Evolutionary conservation across 495 filamentous ascomycete species (phyloP).

Genomic region (Penicillium steckii): DNA sequence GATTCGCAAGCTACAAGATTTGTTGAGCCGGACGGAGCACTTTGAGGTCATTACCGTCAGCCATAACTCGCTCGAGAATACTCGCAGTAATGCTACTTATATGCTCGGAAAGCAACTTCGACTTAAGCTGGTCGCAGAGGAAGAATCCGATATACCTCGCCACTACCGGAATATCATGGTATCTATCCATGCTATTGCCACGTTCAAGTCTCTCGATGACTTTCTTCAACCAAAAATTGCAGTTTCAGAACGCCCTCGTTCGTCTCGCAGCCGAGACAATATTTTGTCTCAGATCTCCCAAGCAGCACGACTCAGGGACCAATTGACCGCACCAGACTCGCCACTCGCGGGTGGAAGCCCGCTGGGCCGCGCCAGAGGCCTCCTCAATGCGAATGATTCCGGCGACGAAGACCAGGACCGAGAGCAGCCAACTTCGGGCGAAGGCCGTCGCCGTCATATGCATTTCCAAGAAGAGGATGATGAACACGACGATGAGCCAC

Average conservation of each 20-base stretch:
- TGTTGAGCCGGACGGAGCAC: constrained; percentile 94
- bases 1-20: constrained; percentile 91
- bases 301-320: constrained; percentile 56
- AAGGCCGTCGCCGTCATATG: constrained; percentile 50
- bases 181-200: constrained; percentile 97
- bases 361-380: constrained; percentile 25
- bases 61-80: constrained; percentile 88
- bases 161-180: constrained; percentile 93
- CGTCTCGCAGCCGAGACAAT: constrained; percentile 62
- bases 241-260: constrained; percentile 75
- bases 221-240: constrained; percentile 90
- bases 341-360: constrained; percentile 23
- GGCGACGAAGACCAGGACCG: constrained; percentile 23
- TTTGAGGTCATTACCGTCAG: constrained; percentile 97
- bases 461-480: constrained; percentile 56
- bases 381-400: constrained; percentile 30
- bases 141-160: constrained; percentile 82
- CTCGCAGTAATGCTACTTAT: constrained; percentile 85
- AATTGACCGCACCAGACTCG: constrained; percentile 32
- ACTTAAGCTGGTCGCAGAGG: constrained; percentile 84
- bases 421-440: constrained; percentile 33
- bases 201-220: constrained; percentile 95
- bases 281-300: constrained; percentile 78
- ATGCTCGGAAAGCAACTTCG: constrained; percentile 97
- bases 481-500: constrained; percentile 54